A percentile compares a stretch with the other conserved stretches of the same genome.
Conservation (phyloP, 2,329 filamentous ascomycete species). For the Sporothrix euskadiensis region DNA sequence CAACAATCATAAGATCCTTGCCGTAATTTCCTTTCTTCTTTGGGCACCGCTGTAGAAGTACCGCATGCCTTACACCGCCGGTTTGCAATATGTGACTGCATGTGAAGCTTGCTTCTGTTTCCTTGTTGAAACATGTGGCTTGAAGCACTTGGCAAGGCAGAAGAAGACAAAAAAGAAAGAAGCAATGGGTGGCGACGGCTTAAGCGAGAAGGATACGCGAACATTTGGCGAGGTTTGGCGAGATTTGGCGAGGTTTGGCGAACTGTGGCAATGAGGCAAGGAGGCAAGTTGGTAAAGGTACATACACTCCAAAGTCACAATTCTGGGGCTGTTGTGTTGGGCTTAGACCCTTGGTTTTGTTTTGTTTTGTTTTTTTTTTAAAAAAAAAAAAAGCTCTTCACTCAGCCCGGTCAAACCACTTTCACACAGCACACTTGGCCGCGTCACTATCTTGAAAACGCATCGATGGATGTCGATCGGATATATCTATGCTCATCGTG, state of each 20-base stretch:
- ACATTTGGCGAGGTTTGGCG: neutral
- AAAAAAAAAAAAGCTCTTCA: no score
- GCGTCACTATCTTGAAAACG: neutral
- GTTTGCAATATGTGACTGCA: neutral
- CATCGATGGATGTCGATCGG: neutral
- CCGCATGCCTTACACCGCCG: neutral
- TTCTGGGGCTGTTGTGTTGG: neutral
- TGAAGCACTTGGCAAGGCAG: neutral
- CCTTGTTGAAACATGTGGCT: slow-evolving; percentile 1
- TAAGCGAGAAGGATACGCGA: neutral
- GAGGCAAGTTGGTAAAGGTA: neutral
- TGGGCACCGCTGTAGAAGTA: neutral
- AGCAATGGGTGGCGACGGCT: neutral
- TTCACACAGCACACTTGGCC: neutral
- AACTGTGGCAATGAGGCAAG: neutral
- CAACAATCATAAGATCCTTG: neutral
- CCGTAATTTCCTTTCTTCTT: neutral
- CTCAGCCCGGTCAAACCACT: neutral
- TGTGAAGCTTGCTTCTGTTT: neutral
- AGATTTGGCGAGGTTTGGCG: neutral
- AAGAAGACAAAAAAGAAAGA: neutral
- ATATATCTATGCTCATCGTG: neutral
- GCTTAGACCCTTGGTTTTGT: neutral
- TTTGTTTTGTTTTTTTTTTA: neutral
- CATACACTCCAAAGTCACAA: neutral